Evolutionary conservation across 1,284 basidiomycete genomes (phyloP).

Genomic region (Ganoderma boninense): DNA sequence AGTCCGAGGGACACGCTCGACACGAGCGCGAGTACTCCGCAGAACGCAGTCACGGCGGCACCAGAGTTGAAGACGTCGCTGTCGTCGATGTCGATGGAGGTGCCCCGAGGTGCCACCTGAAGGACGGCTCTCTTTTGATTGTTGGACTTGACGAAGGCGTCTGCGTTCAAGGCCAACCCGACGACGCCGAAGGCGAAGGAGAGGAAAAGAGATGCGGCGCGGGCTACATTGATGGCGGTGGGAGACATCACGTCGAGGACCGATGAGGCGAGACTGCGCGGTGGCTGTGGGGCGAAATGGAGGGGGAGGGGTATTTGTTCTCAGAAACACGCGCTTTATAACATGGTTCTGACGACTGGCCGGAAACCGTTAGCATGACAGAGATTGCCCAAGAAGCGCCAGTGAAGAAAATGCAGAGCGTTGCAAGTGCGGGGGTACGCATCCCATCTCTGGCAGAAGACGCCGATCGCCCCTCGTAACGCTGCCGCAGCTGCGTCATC

Average conservation of each 20-base stretch:
- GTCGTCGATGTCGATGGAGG: constrained; percentile 44
- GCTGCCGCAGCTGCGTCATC: not conserved
- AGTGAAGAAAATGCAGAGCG: not conserved
- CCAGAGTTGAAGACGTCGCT: constrained; percentile 54
- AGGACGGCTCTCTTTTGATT: constrained; percentile 39
- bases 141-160: constrained; percentile 52
- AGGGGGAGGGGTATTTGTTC: not conserved
- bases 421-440: not conserved
- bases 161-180: constrained; percentile 46
- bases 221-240: constrained; percentile 31
- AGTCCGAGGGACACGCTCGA: constrained; percentile 45
- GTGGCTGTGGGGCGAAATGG: constrained; percentile 3
- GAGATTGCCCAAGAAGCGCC: not conserved
- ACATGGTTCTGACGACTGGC: not conserved
- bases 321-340: not conserved
- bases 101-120: constrained; percentile 37
- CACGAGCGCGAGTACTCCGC: constrained; percentile 50
- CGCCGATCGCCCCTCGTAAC: not conserved
- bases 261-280: not conserved
- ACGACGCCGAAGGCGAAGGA: constrained; percentile 47
- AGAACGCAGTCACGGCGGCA: constrained; percentile 54
- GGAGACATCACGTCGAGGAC: constrained; percentile 20
- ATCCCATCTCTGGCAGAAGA: not conserved
- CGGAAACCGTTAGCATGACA: not conserved
- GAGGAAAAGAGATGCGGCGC: constrained; percentile 46